Conservation (phyloP, 2,329 filamentous ascomycete species). For the Fusarium papillatum region DNA sequence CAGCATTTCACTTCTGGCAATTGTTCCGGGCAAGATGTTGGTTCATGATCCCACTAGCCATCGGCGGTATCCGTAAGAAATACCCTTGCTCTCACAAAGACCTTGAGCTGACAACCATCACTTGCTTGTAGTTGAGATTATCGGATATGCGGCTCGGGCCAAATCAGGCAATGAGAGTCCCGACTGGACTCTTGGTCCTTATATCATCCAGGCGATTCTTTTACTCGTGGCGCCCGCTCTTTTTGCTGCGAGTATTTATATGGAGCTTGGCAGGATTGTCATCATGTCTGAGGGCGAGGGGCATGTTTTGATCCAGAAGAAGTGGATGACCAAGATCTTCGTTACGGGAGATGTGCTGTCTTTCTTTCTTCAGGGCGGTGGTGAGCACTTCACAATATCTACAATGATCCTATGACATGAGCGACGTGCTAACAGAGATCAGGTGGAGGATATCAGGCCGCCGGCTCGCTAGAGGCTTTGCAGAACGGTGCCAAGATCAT, state of each 20-base stretch:
- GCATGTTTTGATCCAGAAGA: neutral
- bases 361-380: conserved; percentile 23
- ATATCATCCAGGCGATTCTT: conserved; percentile 4
- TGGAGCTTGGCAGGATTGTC: conserved; percentile 2
- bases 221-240: conserved; percentile 12
- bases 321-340: conserved; percentile 37
- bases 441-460: conserved; percentile 42
- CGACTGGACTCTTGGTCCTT: neutral
- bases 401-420: neutral
- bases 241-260: conserved; percentile 10
- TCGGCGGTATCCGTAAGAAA: neutral
- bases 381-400: neutral
- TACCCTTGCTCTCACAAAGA: too few relatives aligned
- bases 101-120: too few relatives aligned
- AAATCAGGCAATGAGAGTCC: conserved; percentile 4
- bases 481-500: conserved; percentile 58
- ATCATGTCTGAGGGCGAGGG: neutral
- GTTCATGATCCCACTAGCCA: neutral
- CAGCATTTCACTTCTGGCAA: neutral
- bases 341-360: conserved; percentile 29
- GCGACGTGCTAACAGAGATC: neutral
- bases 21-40: neutral
- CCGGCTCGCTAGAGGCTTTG: conserved; percentile 40
- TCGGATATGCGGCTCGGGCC: conserved; percentile 1
- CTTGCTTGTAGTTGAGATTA: neutral